These are phyloP conservation scores for Hyparrhenia diplandra DNA, from an alignment of 176 grass and related monocot species.

Conservation along the genomic window DNA sequence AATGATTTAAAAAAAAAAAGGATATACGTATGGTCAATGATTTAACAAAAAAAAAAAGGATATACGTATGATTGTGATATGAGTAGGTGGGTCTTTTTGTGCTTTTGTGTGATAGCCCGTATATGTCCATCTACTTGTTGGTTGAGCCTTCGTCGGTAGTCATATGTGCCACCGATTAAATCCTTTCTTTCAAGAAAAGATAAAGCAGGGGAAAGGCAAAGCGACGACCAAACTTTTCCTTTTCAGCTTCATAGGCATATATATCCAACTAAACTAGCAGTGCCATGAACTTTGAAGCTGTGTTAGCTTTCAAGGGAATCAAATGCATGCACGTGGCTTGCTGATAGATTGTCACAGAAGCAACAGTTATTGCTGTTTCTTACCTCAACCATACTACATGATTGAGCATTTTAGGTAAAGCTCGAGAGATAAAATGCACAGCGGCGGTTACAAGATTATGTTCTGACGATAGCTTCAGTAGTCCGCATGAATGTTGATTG, in stretches of 20 bases:
- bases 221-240: conserved; percentile 37
- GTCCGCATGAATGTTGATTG: neutral
- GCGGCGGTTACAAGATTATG: neutral
- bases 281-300: conserved; percentile 21
- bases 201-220: conserved; percentile 50
- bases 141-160: conserved; percentile 35
- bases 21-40: conserved; percentile 14
- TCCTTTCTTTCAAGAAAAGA: conserved; percentile 62
- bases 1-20: neutral
- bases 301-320: conserved; percentile 38
- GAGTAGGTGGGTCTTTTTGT: conserved; percentile 48
- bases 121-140: conserved; percentile 47
- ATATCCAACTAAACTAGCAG: neutral
- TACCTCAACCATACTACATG: neutral
- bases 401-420: neutral
- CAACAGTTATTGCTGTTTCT: conserved; percentile 21
- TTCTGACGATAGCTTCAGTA: neutral
- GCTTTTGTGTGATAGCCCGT: conserved; percentile 42
- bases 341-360: conserved; percentile 23
- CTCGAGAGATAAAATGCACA: neutral
- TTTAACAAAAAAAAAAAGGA: neutral
- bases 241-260: conserved; percentile 16
- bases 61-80: conserved; percentile 28
- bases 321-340: conserved; percentile 27
- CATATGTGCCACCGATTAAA: conserved; percentile 29